Evolutionary conservation across 2,329 filamentous ascomycete species (phyloP).

Genomic region (Berkeleyomyces basicola): DNA sequence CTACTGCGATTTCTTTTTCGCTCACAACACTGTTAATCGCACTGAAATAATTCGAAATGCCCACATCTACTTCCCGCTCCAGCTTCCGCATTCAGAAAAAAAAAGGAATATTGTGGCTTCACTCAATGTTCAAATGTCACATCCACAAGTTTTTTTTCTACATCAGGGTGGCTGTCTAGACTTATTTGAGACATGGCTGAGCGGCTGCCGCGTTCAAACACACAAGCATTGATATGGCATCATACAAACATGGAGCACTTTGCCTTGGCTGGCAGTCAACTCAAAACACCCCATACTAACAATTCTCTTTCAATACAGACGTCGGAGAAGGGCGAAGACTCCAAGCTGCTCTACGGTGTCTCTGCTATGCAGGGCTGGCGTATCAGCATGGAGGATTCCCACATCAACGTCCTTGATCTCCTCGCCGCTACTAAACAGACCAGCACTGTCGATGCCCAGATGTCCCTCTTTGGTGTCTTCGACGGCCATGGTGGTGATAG

Average conservation of each 20-base stretch:
- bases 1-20: not conserved
- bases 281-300: too few species aligned
- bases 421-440: conserved; percentile 25
- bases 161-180: not conserved
- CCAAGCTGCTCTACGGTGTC: conserved; percentile 79
- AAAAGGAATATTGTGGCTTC: not conserved
- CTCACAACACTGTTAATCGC: not conserved
- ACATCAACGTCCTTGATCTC: conserved; percentile 78
- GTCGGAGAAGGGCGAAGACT: conserved; percentile 83
- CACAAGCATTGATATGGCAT: not conserved
- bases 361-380: conserved; percentile 99
- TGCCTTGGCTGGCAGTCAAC: too few species aligned
- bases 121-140: not conserved
- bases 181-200: conserved; percentile 1
- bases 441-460: conserved; percentile 51
- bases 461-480: conserved; percentile 96
- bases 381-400: conserved; percentile 98
- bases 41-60: not conserved
- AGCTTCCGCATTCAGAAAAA: not conserved
- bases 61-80: not conserved
- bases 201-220: not conserved
- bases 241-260: not conserved
- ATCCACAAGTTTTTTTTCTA: not conserved
- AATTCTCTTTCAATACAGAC: conserved; percentile 33
- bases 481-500: conserved; percentile 96